Percentiles rank a stretch among this genome's conserved stretches.
Evolutionary conservation across 2,329 filamentous ascomycete species (phyloP).

Genomic region (Rhytidhysteron rufulum): DNA sequence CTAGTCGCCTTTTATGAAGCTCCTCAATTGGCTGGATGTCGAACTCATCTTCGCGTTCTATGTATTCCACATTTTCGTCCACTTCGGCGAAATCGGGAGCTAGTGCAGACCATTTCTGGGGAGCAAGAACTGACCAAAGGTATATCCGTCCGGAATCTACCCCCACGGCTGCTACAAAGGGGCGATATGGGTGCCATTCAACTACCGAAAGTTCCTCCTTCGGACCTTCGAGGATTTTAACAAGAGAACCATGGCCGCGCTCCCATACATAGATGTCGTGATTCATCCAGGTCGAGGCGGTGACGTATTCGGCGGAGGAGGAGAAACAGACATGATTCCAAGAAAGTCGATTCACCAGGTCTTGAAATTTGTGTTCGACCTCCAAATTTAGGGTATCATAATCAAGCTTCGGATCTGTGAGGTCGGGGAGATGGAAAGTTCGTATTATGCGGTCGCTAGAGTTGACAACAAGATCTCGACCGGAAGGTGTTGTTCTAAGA

Average conservation of each 20-base stretch:
- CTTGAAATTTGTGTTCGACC: slow-evolving; percentile 96
- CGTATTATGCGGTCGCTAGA: slow-evolving; percentile 92
- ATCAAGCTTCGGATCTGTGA: slow-evolving; percentile 61
- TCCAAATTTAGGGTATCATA: slow-evolving; percentile 83
- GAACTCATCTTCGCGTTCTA: slow-evolving; percentile 94
- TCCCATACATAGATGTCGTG: slow-evolving; percentile 99
- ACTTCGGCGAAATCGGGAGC: slow-evolving; percentile 97
- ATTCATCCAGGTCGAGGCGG: slow-evolving; percentile 95
- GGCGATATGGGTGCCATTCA: slow-evolving; percentile 90
- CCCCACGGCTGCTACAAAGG: slow-evolving; percentile 85
- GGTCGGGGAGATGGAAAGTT: slow-evolving; percentile 83
- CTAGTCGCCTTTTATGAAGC: slow-evolving; percentile 82
- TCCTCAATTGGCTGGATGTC: slow-evolving; percentile 96
- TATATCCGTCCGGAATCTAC: slow-evolving; percentile 91
- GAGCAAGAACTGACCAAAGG: slow-evolving; percentile 92
- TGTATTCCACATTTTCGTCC: slow-evolving; percentile 96
- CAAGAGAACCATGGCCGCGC: slow-evolving; percentile 83
- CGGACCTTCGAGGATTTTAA: slow-evolving; percentile 94
- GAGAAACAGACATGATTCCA: slow-evolving; percentile 99
- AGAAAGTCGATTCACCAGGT: slow-evolving; percentile 87
- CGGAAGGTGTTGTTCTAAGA: slow-evolving; percentile 77
- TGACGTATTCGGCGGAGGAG: slow-evolving; percentile 90
- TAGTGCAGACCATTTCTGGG: slow-evolving; percentile 94
- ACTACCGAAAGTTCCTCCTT: slow-evolving; percentile 96
- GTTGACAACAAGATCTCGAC: slow-evolving; percentile 85